phyloP scores from a whole-genome alignment of 371 early-diverging fungal genomes.

The Dichotomocladium elegans region DNA sequence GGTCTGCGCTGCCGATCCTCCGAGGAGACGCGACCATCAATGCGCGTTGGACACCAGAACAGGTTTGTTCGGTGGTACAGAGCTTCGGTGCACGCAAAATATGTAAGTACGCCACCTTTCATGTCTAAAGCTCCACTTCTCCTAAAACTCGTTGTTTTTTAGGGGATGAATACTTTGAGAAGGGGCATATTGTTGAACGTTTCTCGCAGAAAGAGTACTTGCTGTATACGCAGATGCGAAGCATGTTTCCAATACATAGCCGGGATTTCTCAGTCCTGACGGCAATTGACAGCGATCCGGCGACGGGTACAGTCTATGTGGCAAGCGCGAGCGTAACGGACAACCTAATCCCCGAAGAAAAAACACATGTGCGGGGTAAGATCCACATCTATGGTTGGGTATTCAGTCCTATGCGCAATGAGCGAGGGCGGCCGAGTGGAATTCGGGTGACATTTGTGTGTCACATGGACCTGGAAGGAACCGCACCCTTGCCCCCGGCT shows the following conservation, averaged over 20 bases:
- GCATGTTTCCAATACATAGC: constrained; percentile 47
- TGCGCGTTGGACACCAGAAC: constrained; percentile 51
- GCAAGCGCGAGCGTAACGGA: constrained; percentile 58
- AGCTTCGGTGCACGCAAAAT: constrained; percentile 41
- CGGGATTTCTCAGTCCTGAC: constrained; percentile 49
- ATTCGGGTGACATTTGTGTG: constrained; percentile 52
- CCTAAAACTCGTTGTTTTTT: neutral
- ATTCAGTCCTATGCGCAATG: constrained; percentile 31
- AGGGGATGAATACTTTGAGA: constrained; percentile 58
- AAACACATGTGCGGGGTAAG: constrained; percentile 43
- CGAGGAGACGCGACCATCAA: constrained; percentile 45
- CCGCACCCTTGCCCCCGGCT: constrained; percentile 41
- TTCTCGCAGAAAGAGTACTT: constrained; percentile 54
- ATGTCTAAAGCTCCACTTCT: neutral
- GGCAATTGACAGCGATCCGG: constrained; percentile 50
- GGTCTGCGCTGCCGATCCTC: constrained; percentile 45
- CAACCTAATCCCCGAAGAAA: constrained; percentile 43
- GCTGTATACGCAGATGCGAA: constrained; percentile 43
- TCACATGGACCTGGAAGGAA: constrained; percentile 54
- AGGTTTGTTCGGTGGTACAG: constrained; percentile 47
- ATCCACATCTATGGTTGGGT: constrained; percentile 56
- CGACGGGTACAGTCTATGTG: constrained; percentile 47
- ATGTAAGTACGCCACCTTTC: constrained; percentile 28
- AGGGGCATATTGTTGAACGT: constrained; percentile 46
- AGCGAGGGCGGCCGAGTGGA: constrained; percentile 26